Conservation (phyloP, 2,329 filamentous ascomycete species). For the Colletotrichum australisinense region DNA sequence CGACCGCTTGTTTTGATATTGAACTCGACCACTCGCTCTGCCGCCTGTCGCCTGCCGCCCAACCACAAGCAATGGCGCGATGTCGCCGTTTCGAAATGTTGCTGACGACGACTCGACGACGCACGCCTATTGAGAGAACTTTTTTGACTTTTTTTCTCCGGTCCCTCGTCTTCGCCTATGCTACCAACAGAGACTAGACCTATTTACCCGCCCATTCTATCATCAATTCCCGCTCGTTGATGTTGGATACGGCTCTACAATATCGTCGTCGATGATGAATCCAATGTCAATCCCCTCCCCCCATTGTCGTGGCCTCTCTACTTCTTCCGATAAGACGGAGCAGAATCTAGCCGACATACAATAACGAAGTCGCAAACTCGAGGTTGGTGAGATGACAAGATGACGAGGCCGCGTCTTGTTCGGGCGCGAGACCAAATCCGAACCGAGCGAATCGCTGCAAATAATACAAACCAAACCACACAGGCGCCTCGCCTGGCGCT, state of each 20-base stretch:
- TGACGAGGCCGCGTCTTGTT: neutral
- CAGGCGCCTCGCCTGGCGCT: neutral
- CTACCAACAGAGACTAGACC: no score
- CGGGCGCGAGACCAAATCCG: slow-evolving; percentile 17
- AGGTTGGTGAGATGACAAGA: neutral
- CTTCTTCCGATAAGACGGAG: neutral
- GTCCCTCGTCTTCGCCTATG: neutral
- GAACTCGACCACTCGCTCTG: neutral
- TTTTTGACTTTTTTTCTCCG: neutral
- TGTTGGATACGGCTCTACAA: neutral
- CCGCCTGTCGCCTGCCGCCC: neutral
- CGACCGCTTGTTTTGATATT: slow-evolving; percentile 29
- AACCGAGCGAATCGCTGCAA: slow-evolving; percentile 4
- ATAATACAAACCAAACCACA: no score
- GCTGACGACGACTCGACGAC: slow-evolving; percentile 30
- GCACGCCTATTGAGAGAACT: neutral
- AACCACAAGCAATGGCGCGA: slow-evolving; percentile 5
- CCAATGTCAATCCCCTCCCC: neutral
- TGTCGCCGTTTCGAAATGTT: slow-evolving; percentile 10
- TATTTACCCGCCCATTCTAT: neutral
- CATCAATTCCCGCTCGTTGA: neutral
- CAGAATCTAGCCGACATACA: neutral
- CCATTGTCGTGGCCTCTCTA: neutral
- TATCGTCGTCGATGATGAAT: neutral
- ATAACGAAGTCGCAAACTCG: neutral